Evolutionary conservation across 2,329 filamentous ascomycete species (phyloP), one percentile per base, ranked within the genome.

Genomic region (Aspergillus fumigatiaffinis): DNA sequence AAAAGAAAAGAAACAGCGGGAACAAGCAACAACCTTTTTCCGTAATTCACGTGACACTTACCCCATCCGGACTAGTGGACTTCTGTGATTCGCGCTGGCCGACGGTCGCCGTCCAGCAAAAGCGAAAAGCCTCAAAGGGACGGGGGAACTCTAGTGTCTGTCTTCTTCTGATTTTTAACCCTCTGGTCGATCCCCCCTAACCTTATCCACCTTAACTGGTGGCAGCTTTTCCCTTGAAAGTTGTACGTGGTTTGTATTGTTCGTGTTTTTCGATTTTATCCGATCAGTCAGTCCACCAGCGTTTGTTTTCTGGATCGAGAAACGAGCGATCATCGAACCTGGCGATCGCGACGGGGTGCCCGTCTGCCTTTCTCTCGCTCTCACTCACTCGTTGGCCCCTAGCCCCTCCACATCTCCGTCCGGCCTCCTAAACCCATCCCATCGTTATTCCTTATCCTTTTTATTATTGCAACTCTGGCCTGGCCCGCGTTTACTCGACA

Each of bases 361-460:
- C 32, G 14, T 38, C 32, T 61, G 58, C 63, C 58, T 52, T 59
- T 51, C 49, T 57, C 50, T 53, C 60, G 55, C 42, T 46, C 42
- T 46, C 42, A 10, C 42, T 46, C 41, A 59, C 60, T 61, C 55
- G 59, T 54, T 60, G 54, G 60, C 60, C 62, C 69, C 66, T 67
- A 69, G 69, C 70, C 70, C 69, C 69, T 72, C 71, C 70, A 70
- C 68, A 63, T 63, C 67, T 68, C 64, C 64, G 62, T 63, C 64
- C 64, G 64, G 63, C 59, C 57, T 52, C 56, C 62, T 62, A 44
- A 48, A 46, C 23, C 53, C 48, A 23, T 35, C 32, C 9, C 32
- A 35, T 35, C 32, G 4, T 12, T 29, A 35, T 35, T 57, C 54
- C 54, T 59, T 51, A 41, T 51, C 54, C 56, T 58, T 55, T 56